Conservation (phyloP, 23 red algal species). For the Gracilaria caudata region DNA sequence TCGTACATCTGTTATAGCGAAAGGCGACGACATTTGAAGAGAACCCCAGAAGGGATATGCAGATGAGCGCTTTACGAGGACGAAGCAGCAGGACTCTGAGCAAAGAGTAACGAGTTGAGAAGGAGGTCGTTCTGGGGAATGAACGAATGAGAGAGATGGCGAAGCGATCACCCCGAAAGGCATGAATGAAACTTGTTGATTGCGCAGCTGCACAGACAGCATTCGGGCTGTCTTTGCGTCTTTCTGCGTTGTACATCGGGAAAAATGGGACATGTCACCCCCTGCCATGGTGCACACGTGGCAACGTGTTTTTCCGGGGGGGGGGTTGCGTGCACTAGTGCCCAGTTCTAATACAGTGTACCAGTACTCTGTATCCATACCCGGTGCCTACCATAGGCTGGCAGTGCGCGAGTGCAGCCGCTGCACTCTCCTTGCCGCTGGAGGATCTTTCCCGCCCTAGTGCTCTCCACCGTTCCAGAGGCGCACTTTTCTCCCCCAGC, state of each 20-base stretch:
- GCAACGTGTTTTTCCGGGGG: not conserved
- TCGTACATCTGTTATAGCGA: slow-evolving; percentile 66
- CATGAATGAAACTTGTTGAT: not conserved
- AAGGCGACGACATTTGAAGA: slow-evolving; percentile 45
- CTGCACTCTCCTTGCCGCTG: not conserved
- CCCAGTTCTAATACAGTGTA: too few species aligned
- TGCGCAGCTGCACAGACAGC: not conserved
- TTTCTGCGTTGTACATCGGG: too few species aligned
- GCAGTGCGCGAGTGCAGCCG: not conserved
- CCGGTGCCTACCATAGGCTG: too few species aligned
- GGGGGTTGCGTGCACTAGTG: too few species aligned
- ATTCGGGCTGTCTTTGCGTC: not conserved
- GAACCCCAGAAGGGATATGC: not conserved
- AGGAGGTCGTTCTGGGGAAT: not conserved
- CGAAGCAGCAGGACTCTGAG: not conserved
- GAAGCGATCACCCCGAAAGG: not conserved
- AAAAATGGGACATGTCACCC: too few species aligned
- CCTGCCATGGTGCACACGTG: not conserved
- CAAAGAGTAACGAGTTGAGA: not conserved
- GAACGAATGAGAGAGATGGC: not conserved
- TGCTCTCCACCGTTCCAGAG: not conserved
- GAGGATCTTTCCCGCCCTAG: not conserved
- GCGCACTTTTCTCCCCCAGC: not conserved
- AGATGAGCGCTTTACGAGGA: not conserved
- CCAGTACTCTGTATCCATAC: too few species aligned